Base-by-base conservation (phyloP, 2,329 filamentous ascomycete genomes). In the Leptodontidium sp. region DNA sequence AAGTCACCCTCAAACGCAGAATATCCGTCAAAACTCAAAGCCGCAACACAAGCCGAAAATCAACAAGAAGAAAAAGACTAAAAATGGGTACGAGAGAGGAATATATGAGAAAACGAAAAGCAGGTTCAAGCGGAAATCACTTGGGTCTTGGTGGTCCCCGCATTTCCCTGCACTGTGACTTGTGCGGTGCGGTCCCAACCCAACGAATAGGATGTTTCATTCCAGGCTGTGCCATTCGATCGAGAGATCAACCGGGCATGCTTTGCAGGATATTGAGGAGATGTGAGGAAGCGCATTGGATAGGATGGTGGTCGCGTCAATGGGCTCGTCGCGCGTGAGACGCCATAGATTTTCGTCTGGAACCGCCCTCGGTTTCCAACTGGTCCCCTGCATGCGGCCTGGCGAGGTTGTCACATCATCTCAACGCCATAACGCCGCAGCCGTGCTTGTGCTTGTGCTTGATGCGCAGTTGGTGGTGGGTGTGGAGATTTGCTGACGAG, bases 401-500 rank as follows among this genome's bases (percentile, higher is more conserved):
- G 24, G 43, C 14, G 26, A 21, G 35, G n/a, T 49, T 24, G 14
- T 62, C 59, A 62, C 59, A 49, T 50, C 43, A 35, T 62, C 11
- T 62, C 43, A 7, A 62, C 59, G 43, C 40, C 43, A 12, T 29
- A 47, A 11, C 26, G 59, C 59, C 43, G 24, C 59, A 62, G 43
- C 43, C 43, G 26, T 35, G 17, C 59, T 49, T 17, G 58, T 29
- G 14, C 24, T 21, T 17, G 5, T 26, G 38, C 47, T 50, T 45
- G 57, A 59, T 45, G 38, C 57, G 57, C 57, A 59, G 35, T 45
- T n/a, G 59, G 29, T 47, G 26, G 43, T 17, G 29, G 8, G 29
- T n/a, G 59, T 49, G 59, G 59, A 49, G 59, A 62, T 50, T 62
- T 62, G 43, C 26, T 62, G 40, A 49, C 43, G 59, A 38, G 43